A percentile compares a stretch with the other conserved stretches of the same genome.
Conservation (phyloP, 2,329 filamentous ascomycete species). For the Monilinia polystroma region DNA sequence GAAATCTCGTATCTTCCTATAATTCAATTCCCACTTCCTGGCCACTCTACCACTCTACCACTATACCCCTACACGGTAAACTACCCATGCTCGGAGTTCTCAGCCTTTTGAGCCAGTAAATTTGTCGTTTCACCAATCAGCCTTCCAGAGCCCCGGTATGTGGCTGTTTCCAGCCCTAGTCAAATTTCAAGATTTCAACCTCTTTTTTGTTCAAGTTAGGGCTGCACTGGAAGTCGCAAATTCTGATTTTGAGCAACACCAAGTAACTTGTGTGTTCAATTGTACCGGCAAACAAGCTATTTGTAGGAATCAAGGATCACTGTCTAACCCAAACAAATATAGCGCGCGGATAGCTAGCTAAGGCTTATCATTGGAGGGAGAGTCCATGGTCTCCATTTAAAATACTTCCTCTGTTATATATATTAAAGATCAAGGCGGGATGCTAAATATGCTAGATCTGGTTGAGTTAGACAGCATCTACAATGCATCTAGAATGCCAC, state of each 20-base stretch:
- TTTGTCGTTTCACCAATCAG: constrained; percentile 5
- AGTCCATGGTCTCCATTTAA: background rate
- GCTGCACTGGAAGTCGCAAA: background rate
- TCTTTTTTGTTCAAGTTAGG: background rate
- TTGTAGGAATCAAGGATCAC: background rate
- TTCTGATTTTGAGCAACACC: background rate
- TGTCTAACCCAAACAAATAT: background rate
- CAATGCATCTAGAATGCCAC: constrained; percentile 13
- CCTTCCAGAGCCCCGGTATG: constrained; percentile 15
- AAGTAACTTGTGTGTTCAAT: background rate
- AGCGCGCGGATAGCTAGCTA: background rate
- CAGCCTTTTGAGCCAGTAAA: constrained; percentile 5
- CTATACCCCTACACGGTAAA: constrained; percentile 10
- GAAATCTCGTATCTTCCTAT: constrained; percentile 18
- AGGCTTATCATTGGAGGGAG: background rate
- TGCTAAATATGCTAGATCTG: background rate
- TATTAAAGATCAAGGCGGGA: background rate
- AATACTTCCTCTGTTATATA: background rate
- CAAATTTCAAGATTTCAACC: background rate
- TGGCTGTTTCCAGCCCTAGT: background rate
- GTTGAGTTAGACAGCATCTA: background rate
- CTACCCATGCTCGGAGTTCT: constrained; percentile 9
- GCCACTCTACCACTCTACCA: background rate
- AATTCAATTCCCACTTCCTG: constrained; percentile 6
- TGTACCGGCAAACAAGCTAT: constrained; percentile 7